These are phyloP conservation scores for Acacia acuminata DNA, from an alignment of 306 rosid genomes.

Conservation along the genomic window DNA sequence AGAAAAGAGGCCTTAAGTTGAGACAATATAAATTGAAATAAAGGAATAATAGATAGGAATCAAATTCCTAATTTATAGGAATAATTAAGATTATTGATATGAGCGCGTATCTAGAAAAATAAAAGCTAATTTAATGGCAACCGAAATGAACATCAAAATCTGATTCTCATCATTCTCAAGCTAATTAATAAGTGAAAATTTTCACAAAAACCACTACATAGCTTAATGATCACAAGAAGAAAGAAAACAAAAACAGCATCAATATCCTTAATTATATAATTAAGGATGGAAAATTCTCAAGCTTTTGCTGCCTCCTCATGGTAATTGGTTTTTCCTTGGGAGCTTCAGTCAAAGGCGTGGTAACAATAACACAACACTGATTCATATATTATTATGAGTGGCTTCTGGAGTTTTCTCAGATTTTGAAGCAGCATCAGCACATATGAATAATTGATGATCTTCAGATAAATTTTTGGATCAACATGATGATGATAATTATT, in stretches of 20 bases:
- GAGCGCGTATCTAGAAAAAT: too few species aligned
- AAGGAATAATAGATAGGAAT: too few species aligned
- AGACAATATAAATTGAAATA: too few species aligned
- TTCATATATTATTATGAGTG: neutral
- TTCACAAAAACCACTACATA: neutral
- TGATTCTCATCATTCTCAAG: too few species aligned
- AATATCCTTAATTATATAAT: neutral
- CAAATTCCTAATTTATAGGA: too few species aligned
- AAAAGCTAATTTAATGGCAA: too few species aligned
- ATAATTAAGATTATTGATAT: too few species aligned
- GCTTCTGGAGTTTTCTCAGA: slow-evolving; percentile 21
- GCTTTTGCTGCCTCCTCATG: slow-evolving; percentile 10
- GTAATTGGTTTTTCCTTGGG: slow-evolving; percentile 21
- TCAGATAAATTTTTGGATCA: too few species aligned
- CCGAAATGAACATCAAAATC: too few species aligned
- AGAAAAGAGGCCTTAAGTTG: too few species aligned
- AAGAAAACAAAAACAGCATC: neutral
- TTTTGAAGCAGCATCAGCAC: neutral
- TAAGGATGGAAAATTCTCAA: slow-evolving; percentile 15
- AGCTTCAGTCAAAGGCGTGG: slow-evolving; percentile 32
- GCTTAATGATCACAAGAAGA: neutral
- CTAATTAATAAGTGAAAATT: neutral
- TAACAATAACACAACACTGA: slow-evolving; percentile 37
- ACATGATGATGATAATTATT: neutral
- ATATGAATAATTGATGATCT: neutral